These are phyloP conservation scores for Extremus antarcticus DNA, from an alignment of 495 filamentous ascomycete genomes.

Conservation along the genomic window DNA sequence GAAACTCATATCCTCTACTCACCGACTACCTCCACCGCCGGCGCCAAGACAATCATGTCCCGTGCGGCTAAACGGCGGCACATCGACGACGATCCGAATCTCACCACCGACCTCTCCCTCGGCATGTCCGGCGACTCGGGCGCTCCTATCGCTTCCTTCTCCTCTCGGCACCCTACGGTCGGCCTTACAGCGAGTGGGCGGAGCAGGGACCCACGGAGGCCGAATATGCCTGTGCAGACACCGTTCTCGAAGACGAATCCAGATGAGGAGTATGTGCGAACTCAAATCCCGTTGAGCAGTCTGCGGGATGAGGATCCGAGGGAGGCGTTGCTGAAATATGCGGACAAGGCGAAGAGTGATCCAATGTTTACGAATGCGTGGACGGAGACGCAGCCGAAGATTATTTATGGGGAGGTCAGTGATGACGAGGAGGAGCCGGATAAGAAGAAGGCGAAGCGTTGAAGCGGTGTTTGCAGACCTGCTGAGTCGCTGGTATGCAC, in stretches of 20 bases:
- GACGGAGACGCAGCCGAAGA: slow-evolving; percentile 82
- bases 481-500: no score
- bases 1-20: slow-evolving; percentile 86
- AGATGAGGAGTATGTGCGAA: slow-evolving; percentile 77
- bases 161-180: slow-evolving; percentile 58
- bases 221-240: slow-evolving; percentile 71
- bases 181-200: slow-evolving; percentile 73
- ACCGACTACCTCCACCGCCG: slow-evolving; percentile 65
- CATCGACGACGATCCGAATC: slow-evolving; percentile 78
- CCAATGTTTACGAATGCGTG: slow-evolving; percentile 90
- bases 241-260: slow-evolving; percentile 87
- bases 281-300: slow-evolving; percentile 77
- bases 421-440: slow-evolving; percentile 65
- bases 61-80: slow-evolving; percentile 89
- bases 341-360: slow-evolving; percentile 84
- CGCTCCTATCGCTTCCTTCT: slow-evolving; percentile 39
- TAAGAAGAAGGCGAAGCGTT: slow-evolving; percentile 11
- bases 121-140: slow-evolving; percentile 73
- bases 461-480: not conserved
- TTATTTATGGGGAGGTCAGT: slow-evolving; percentile 85
- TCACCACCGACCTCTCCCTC: slow-evolving; percentile 69
- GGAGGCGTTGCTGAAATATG: slow-evolving; percentile 90
- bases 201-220: slow-evolving; percentile 65
- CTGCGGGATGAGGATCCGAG: slow-evolving; percentile 96
- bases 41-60: slow-evolving; percentile 81